These are phyloP conservation scores for Simmondsia chinensis DNA, from an alignment of 148 eudicot genomes.

Conservation along the genomic window DNA sequence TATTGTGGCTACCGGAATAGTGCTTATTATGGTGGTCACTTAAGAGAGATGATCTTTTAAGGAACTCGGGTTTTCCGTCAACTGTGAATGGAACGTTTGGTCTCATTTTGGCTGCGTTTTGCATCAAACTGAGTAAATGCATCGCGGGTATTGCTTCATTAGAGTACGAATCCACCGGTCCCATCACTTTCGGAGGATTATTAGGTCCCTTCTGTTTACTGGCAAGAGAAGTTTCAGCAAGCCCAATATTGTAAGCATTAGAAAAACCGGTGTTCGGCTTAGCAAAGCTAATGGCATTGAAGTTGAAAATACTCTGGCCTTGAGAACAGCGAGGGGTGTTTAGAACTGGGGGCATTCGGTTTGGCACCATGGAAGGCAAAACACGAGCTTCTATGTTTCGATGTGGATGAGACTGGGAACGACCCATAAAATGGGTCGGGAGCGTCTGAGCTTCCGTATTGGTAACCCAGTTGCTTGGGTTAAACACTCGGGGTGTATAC, in stretches of 20 bases:
- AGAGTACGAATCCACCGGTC: conserved; percentile 28
- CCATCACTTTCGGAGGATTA: conserved; percentile 9
- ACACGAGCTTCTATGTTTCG: conserved; percentile 7
- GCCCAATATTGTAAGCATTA: conserved; percentile 4
- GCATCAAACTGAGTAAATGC: conserved; percentile 73
- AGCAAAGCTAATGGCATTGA: conserved; percentile 10
- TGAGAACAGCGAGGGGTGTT: conserved; percentile 3
- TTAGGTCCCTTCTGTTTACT: conserved; percentile 13
- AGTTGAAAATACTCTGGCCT: conserved; percentile 25
- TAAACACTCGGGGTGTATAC: conserved; percentile 14
- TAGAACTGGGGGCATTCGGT: conserved; percentile 11
- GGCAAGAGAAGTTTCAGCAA: conserved; percentile 9
- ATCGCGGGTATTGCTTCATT: conserved; percentile 71
- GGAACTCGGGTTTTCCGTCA: conserved; percentile 16
- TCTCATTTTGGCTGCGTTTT: conserved; percentile 23
- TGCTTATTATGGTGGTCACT: conserved; percentile 14
- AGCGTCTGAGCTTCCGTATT: conserved; percentile 3
- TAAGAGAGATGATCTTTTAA: conserved; percentile 13
- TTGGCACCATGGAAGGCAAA: conserved; percentile 21
- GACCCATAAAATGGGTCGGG: too few relatives aligned
- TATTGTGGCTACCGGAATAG: conserved; percentile 3
- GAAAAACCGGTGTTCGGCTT: conserved; percentile 22
- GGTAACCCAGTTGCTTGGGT: conserved; percentile 16
- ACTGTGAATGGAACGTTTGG: conserved; percentile 15
- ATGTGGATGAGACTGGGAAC: conserved; percentile 18